Evolutionary conservation across 257 asterid species (phyloP), one percentile per base, ranked within the genome.

Genomic region (Plantago elongata): DNA sequence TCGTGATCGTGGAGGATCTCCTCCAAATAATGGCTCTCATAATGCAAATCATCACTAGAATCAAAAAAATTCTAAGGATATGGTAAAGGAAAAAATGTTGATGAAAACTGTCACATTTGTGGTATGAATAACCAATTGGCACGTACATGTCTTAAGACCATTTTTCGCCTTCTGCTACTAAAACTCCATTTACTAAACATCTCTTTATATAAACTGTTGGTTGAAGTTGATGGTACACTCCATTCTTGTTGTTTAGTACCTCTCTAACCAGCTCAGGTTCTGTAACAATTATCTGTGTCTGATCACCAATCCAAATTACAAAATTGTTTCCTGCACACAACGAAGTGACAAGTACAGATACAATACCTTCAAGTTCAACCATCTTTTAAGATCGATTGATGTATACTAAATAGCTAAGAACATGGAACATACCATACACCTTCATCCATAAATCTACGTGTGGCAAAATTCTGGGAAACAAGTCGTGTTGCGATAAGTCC

Each of bases 391-490:
- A 5, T 18, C 34, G 13, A 37, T 16, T 11, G 3, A 11, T 12
- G 27, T 29, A 22, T 56, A 9, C 45, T 9, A 29, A 29, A 10
- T 16, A 29, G 7, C 13, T 1, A 9, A 9, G 12, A n/a, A 13
- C 16, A n/a, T n/a, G 13, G 10, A 15, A 61, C 0, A 16, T 72
- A 83, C 91, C 96, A 17, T 88, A 85, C 43, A 70, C 71, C 22
- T 74, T 76, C 29, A 75, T 79, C 94, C 94, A 88, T 3, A 78
- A 47, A 63, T 72, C 70, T 27, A 88, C 80, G 50, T 79, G 75
- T 56, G 84, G 79, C 9, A 34, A 70, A 37, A 79, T 10, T 57
- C 79, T 63, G 1, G 81, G 75, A n/a, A 70, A 73, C 17, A 79
- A 38, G 52, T 79, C 75, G 57, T 79, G 75, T 13, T 44, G 49